phyloP scores from a whole-genome alignment of 352 stramenopile genomes.

The Globisporangium okanoganense region DNA sequence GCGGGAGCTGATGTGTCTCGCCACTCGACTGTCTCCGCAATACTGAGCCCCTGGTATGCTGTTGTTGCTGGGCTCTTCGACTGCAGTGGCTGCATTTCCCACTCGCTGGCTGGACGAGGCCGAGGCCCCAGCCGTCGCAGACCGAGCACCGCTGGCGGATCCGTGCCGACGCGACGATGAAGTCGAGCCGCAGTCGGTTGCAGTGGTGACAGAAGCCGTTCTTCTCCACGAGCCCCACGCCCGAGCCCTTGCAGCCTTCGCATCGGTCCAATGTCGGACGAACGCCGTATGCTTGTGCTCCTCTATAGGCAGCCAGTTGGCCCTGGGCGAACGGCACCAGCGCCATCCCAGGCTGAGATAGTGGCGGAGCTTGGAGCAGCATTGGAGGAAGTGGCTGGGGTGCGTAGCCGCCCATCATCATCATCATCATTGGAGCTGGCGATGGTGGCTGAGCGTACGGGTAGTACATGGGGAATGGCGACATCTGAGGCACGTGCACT shows the following conservation, averaged over 20 bases:
- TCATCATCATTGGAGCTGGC: slow-evolving; percentile 10
- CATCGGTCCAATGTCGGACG: slow-evolving; percentile 39
- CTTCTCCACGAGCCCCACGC: slow-evolving; percentile 62
- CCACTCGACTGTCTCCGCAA: neutral
- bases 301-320: slow-evolving; percentile 14
- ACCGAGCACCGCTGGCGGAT: slow-evolving; percentile 47
- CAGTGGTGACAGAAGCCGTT: slow-evolving; percentile 68
- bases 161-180: slow-evolving; percentile 64
- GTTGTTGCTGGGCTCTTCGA: slow-evolving; percentile 6
- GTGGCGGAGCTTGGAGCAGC: slow-evolving; percentile 15
- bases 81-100: slow-evolving; percentile 55
- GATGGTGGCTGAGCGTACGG: slow-evolving; percentile 9
- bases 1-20: neutral
- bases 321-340: slow-evolving; percentile 34
- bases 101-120: slow-evolving; percentile 38
- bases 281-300: slow-evolving; percentile 9
- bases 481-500: slow-evolving; percentile 25
- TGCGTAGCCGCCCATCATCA: no score
- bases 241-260: slow-evolving; percentile 44
- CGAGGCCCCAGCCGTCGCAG: slow-evolving; percentile 57
- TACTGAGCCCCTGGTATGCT: neutral
- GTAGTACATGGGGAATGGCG: slow-evolving; percentile 17
- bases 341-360: slow-evolving; percentile 18
- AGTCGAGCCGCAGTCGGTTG: slow-evolving; percentile 61
- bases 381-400: slow-evolving; percentile 16